Percentiles rank a stretch among this genome's conserved stretches.
Evolutionary conservation across 2,329 filamentous ascomycete species (phyloP).

Genomic region (Dactylellina drechsleri): DNA sequence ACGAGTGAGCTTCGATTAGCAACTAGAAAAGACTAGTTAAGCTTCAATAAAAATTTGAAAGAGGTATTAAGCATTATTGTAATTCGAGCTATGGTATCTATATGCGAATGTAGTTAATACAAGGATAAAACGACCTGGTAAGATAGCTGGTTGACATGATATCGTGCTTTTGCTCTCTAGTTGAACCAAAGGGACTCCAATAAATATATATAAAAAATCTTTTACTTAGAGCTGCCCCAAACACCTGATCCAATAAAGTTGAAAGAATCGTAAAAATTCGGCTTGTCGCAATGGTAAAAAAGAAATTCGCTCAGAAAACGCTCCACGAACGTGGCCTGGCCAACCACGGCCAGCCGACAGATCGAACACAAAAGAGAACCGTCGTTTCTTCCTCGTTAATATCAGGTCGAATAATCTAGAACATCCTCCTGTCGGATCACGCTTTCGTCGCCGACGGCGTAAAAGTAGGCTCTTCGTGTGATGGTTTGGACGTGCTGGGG

Average conservation of each 20-base stretch:
- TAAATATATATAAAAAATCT: no score
- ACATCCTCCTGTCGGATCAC: conserved; percentile 61
- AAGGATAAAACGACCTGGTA: no score
- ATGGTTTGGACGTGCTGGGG: conserved; percentile 89
- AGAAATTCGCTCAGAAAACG: neutral
- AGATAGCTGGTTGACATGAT: no score
- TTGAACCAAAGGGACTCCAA: no score
- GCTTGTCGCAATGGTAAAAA: no score
- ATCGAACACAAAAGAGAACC: no score
- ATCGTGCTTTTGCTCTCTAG: no score
- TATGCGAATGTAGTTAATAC: conserved; percentile 5
- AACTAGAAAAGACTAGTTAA: no score
- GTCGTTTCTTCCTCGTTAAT: neutral
- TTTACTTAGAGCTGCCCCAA: no score
- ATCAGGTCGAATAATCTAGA: conserved; percentile 59
- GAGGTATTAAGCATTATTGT: conserved; percentile 32
- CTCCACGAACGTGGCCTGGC: neutral
- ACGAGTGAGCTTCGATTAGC: no score
- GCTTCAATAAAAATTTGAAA: neutral
- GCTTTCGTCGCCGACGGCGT: conserved; percentile 83
- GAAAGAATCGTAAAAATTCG: no score
- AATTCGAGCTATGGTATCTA: conserved; percentile 10
- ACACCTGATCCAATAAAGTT: no score
- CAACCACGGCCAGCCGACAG: neutral
- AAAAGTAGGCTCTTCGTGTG: conserved; percentile 88